These are phyloP conservation scores for Scleroderma citrinum DNA, from an alignment of 768 basidiomycete species.

Conservation along the genomic window DNA sequence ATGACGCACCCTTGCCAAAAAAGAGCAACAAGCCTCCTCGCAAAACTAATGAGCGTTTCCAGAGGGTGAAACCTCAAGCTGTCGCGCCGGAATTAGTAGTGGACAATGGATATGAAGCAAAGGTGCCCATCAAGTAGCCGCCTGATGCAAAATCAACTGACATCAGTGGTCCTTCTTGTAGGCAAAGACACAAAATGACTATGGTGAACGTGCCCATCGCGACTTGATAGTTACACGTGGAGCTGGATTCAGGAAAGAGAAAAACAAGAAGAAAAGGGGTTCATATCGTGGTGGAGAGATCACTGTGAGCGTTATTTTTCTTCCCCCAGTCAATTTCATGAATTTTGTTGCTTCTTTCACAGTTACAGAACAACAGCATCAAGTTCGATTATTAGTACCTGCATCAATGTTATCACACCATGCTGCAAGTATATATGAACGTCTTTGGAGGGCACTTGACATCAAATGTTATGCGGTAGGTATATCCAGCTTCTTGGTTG, in stretches of 20 bases:
- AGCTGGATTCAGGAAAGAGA: constrained; percentile 95
- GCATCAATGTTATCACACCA: no score
- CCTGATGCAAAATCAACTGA: neutral
- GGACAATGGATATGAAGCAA: constrained; percentile 78
- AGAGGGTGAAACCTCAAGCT: constrained; percentile 65
- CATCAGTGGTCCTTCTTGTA: constrained; percentile 18
- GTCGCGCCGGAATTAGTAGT: constrained; percentile 35
- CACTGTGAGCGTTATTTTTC: constrained; percentile 49
- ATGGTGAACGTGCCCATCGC: constrained; percentile 76
- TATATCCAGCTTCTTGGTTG: no score
- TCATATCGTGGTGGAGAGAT: constrained; percentile 95
- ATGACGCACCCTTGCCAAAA: neutral
- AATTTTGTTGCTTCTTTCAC: constrained; percentile 3
- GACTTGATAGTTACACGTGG: constrained; percentile 94
- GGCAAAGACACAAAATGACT: constrained; percentile 70
- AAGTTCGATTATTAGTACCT: constrained; percentile 55
- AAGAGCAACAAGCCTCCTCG: constrained; percentile 23
- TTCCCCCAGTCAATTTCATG: neutral
- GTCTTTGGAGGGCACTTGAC: no score
- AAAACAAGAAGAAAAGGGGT: constrained; percentile 98
- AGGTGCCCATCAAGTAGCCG: constrained; percentile 41
- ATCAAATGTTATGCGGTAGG: no score
- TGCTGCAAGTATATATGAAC: neutral
- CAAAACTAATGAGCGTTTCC: constrained; percentile 64
- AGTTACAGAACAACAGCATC: constrained; percentile 85